Evolutionary conservation across 495 filamentous ascomycete species (phyloP), one percentile per base, ranked within the genome.

Genomic region (Schizothecium vesticola): DNA sequence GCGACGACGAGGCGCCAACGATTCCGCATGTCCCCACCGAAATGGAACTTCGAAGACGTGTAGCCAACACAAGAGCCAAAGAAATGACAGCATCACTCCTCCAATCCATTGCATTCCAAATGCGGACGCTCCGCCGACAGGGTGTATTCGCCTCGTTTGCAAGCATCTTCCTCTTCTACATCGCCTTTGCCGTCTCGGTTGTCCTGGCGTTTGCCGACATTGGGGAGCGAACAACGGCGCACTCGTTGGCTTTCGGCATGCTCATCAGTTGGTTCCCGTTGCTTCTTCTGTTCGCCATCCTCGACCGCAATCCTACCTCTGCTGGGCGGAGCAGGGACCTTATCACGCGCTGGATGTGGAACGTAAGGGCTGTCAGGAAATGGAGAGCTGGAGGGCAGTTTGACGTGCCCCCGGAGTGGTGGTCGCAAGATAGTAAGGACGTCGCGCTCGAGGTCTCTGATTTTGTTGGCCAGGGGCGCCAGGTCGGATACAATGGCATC

Each of bases 391-490:
- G 3, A 5, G 33, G 33, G 12, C 33, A 0, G 4, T 36, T 36
- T 6, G 6, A 4, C 0, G 12, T 5, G 12, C 12, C 33, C 12
- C 33, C 33, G 6, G 6, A 13, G 33, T 36, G 33, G 33, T 36
- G 33, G 33, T 36, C 33, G 33, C 33, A 6, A 3, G 33, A 36
- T 13, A 16, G 12, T 3, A 36, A 36, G 33, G 33, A 36, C 11
- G 12, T 16, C 12, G 33, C 33, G 12, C 33, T 36, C 33, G 33
- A 36, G 33, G 33, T 36, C 0, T 36, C 33, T 36, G 33, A 65
- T 19, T 86, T 86, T 70, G 74, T 78, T 12, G 84, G 83, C 16
- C 83, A 86, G 73, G 84, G 77, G 3, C 71, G 84, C n/a, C 63
- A 71, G 19, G 71, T 80, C n/a, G 83, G 76, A 70, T 82, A 83